Base-by-base conservation (phyloP, 1,139 yeast genomes). In the Zygotorulaspora mrakii region DNA sequence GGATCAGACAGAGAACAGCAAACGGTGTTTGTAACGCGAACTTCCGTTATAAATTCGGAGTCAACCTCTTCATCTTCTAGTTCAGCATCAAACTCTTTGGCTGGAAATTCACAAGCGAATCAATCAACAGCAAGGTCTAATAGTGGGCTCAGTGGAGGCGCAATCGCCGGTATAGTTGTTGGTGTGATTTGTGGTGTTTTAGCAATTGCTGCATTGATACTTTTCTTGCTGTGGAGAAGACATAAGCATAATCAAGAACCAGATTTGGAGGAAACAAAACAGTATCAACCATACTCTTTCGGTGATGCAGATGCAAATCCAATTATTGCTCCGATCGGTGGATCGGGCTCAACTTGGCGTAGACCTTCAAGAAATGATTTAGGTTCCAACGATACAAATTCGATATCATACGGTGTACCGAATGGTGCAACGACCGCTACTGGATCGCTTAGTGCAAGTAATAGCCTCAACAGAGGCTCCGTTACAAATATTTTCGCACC, bases 141-240 rank as follows among this genome's bases (percentile, higher is more conserved):
- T 11, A 29, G 42, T 8, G 41, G 44, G 11, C 47, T 77, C 27
- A 69, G 78, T 5, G 71, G 74, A 5, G 91, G 91, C 16, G 81
- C 81, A n/a, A 79, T 80, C 48, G 88, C 82, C 1, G 89, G 88
- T 33, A 75, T 79, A 9, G 85, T 76, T 1, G 70, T 82, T 35
- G 88, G 88, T n/a, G 67, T 71, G 1, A 66, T 80, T 1, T 68
- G 68, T 5, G 87, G 85, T 33, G 69, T 68, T 0, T 54, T 68
- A 1, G 24, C 55, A 2, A 37, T 76, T 13, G 65, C 64, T 0
- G 62, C 63, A 2, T n/a, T 45, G 5, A 48, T 68, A 6, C 48
- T 73, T 4, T 52, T 74, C 33, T 67, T 76, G 52, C 64, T 76
- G 40, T 58, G 69, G 47, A 59, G 61, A 34, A 53, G 69, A 46